Conservation (phyloP, 371 early-diverging fungal species). For the Mucor racemosus region DNA sequence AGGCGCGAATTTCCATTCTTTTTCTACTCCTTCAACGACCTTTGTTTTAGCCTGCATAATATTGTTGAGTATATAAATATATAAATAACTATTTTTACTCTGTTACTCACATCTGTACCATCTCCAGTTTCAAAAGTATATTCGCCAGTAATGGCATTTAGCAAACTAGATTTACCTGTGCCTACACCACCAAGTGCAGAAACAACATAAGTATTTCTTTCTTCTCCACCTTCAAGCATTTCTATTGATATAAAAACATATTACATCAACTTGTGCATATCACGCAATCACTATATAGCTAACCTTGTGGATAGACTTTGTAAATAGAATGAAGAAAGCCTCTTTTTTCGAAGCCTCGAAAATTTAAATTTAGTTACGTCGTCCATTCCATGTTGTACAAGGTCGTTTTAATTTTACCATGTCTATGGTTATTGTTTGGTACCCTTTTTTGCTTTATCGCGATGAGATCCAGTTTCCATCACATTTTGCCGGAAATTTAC, state of each 20-base stretch:
- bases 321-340: background rate
- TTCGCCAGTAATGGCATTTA: constrained; percentile 53
- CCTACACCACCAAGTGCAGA: constrained; percentile 51
- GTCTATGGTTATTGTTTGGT: too few species aligned
- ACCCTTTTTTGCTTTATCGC: too few species aligned
- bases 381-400: constrained; percentile 3
- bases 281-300: too few species aligned
- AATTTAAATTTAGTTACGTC: background rate
- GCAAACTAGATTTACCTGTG: constrained; percentile 54
- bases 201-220: constrained; percentile 37
- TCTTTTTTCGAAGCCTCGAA: background rate
- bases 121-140: constrained; percentile 47
- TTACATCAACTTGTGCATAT: too few species aligned
- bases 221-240: constrained; percentile 16
- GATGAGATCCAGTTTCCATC: too few species aligned
- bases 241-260: background rate
- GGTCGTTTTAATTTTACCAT: background rate
- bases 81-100: too few species aligned
- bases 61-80: too few species aligned
- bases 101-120: constrained; percentile 33
- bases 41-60: constrained; percentile 22
- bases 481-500: too few species aligned
- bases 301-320: too few species aligned
- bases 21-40: constrained; percentile 33
- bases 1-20: constrained; percentile 46